Percentiles rank a stretch among this genome's conserved stretches.
Conservation (phyloP, 768 basidiomycete genomes). For the Amanita fuliginea region DNA sequence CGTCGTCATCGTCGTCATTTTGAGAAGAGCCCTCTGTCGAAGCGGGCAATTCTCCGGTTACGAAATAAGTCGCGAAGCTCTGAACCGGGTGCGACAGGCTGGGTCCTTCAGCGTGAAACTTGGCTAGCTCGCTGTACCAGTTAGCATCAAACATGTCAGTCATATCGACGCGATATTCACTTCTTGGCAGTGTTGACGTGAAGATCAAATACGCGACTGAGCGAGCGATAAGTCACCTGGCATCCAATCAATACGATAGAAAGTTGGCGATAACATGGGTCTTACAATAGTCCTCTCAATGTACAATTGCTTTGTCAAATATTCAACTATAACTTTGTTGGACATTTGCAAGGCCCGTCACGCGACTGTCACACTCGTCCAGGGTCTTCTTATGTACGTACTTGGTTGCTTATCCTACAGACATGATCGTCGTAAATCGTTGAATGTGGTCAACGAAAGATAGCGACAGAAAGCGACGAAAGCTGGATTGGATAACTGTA, state of each 20-base stretch:
- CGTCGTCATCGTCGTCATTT: constrained; percentile 22
- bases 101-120: constrained; percentile 38
- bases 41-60: constrained; percentile 41
- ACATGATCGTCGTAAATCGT: background rate
- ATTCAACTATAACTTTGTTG: constrained; percentile 30
- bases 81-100: constrained; percentile 24
- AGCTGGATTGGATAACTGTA: background rate
- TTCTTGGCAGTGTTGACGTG: constrained; percentile 76
- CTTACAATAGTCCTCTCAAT: constrained; percentile 39
- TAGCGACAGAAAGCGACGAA: constrained; percentile 3
- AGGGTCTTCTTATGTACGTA: no score
- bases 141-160: background rate
- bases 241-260: background rate
- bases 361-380: no score
- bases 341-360: constrained; percentile 17
- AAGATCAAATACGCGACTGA: constrained; percentile 60
- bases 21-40: constrained; percentile 2
- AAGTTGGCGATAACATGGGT: background rate
- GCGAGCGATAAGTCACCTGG: constrained; percentile 70
- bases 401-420: background rate
- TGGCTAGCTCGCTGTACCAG: constrained; percentile 45
- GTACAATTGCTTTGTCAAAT: constrained; percentile 37
- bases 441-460: constrained; percentile 1
- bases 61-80: constrained; percentile 56
- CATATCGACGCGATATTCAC: constrained; percentile 25